phyloP scores from a whole-genome alignment of 495 filamentous ascomycete genomes.

The Aspergillus affinis region DNA sequence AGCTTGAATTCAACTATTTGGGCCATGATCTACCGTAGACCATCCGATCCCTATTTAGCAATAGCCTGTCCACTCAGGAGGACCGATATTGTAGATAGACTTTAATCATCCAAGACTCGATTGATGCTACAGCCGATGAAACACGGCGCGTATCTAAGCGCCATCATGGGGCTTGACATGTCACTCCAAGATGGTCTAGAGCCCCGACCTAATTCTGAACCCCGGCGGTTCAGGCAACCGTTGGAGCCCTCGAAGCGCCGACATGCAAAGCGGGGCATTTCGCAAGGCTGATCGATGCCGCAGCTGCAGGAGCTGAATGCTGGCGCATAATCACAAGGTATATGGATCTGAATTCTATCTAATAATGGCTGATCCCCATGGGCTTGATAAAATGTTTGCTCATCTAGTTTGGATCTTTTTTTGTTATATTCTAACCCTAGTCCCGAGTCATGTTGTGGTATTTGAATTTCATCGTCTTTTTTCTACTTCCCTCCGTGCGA shows the following conservation, averaged over 20 bases:
- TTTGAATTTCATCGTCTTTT: conserved; percentile 21
- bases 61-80: neutral
- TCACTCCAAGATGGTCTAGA: neutral
- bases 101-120: too few relatives aligned
- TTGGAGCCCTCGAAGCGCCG: conserved; percentile 5
- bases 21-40: neutral
- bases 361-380: neutral
- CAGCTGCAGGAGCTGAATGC: neutral
- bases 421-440: neutral
- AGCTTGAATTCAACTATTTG: neutral
- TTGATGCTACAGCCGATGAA: neutral
- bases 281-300: conserved; percentile 3
- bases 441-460: conserved; percentile 8
- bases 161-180: neutral
- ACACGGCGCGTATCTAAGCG: neutral
- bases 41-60: neutral
- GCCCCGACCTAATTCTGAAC: too few relatives aligned
- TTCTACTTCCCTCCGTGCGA: conserved; percentile 20
- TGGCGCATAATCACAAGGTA: neutral
- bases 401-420: neutral
- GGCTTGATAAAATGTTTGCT: neutral
- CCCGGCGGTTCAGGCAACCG: neutral
- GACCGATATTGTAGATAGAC: too few relatives aligned
- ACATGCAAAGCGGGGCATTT: conserved; percentile 10
- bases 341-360: neutral